Conservation (phyloP, 2,329 filamentous ascomycete genomes). For the Paecilomyces variotii region DNA sequence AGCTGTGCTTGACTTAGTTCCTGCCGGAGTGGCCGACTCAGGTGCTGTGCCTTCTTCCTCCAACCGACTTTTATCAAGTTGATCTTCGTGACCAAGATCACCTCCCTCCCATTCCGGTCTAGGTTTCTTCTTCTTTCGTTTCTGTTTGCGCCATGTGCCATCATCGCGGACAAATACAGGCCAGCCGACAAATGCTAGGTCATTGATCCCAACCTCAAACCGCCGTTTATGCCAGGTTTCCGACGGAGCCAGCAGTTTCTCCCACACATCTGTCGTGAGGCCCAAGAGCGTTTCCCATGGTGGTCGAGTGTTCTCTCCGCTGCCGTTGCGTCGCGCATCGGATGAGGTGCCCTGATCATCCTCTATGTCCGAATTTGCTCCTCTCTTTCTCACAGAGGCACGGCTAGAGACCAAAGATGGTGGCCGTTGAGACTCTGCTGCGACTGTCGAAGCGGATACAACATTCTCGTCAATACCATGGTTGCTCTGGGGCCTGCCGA, state of each 20-base stretch:
- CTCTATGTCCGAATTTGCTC: conserved; percentile 23
- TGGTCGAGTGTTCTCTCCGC: conserved; percentile 15
- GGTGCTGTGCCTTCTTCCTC: conserved; percentile 20
- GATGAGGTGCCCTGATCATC: conserved; percentile 22
- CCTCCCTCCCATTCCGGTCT: conserved; percentile 22
- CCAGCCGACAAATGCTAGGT: conserved; percentile 71
- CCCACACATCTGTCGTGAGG: conserved; percentile 67
- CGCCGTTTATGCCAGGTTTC: conserved; percentile 69
- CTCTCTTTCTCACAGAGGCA: conserved; percentile 19
- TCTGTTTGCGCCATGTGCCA: conserved; percentile 65
- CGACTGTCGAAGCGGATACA: conserved; percentile 18
- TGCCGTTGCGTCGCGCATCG: conserved; percentile 20
- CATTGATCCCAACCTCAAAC: conserved; percentile 76
- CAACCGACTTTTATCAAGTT: conserved; percentile 24
- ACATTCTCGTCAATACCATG: conserved; percentile 24
- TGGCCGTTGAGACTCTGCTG: conserved; percentile 21
- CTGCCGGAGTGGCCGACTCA: conserved; percentile 17
- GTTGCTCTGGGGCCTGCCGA: conserved; percentile 22
- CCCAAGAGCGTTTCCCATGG: conserved; percentile 59
- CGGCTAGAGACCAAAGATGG: conserved; percentile 27
- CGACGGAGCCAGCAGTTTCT: conserved; percentile 69
- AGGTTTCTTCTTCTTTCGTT: conserved; percentile 37
- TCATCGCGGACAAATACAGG: conserved; percentile 75
- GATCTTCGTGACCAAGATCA: conserved; percentile 29
- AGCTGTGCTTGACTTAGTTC: conserved; percentile 15